phyloP scores from a whole-genome alignment of 1,284 basidiomycete species.

The Cryptococcus deneoformans region DNA sequence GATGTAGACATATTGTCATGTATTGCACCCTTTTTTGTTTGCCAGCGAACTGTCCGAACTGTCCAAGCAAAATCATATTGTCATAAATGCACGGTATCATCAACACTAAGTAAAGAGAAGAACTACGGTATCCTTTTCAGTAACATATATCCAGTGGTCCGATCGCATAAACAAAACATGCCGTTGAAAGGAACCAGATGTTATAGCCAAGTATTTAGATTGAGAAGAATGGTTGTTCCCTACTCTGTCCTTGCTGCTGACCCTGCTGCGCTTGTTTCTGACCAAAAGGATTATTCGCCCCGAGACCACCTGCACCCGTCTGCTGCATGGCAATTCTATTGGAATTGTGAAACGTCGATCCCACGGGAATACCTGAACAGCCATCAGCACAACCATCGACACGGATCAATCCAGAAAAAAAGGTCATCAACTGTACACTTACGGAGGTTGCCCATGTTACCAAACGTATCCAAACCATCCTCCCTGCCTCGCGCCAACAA shows the following conservation, averaged over 20 bases:
- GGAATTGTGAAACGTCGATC: conserved; percentile 51
- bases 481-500: conserved; percentile 74
- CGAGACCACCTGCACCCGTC: conserved; percentile 50
- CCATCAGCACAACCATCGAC: background rate
- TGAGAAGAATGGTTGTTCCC: conserved; percentile 81
- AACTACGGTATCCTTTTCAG: too few relatives aligned
- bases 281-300: conserved; percentile 71
- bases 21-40: too few relatives aligned
- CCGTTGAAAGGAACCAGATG: too few relatives aligned
- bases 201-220: conserved; percentile 50
- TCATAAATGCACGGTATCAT: too few relatives aligned
- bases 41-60: too few relatives aligned
- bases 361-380: conserved; percentile 63
- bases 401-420: background rate
- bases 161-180: too few relatives aligned
- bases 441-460: conserved; percentile 76
- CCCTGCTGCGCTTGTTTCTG: conserved; percentile 59
- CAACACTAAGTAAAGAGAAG: too few relatives aligned
- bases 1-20: too few relatives aligned
- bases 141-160: too few relatives aligned
- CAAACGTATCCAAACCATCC: conserved; percentile 91
- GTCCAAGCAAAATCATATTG: background rate
- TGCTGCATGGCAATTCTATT: conserved; percentile 60
- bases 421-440: conserved; percentile 42
- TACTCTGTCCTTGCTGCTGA: conserved; percentile 33